Conservation (phyloP, 805 yeast genomes). For the Saccharomycopsis sp. region DNA sequence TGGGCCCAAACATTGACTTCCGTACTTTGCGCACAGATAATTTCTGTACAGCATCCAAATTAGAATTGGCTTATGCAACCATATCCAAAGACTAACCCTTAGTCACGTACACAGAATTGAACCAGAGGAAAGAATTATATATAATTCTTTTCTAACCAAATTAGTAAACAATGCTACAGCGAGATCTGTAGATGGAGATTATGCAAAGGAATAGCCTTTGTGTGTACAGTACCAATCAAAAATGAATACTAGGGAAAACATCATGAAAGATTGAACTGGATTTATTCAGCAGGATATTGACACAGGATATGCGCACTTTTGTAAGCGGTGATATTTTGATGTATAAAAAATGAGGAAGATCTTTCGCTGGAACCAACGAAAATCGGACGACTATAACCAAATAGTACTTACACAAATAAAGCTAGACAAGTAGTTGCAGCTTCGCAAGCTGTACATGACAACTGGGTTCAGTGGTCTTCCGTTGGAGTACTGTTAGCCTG, state of each 20-base stretch:
- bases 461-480: no score
- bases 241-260: background rate
- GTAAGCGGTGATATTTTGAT: no score
- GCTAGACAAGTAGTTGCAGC: no score
- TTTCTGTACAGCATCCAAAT: background rate
- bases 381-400: background rate
- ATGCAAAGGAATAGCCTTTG: background rate
- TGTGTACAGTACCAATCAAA: background rate
- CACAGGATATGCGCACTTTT: no score
- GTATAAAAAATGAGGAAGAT: no score
- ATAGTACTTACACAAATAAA: no score
- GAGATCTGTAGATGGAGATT: background rate
- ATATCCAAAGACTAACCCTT: background rate
- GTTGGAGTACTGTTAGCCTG: no score
- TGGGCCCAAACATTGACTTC: background rate
- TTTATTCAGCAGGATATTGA: no score
- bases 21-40: background rate
- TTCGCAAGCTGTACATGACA: no score
- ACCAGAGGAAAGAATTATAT: no score
- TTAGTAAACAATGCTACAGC: background rate
- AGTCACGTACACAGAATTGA: background rate
- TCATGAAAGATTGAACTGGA: no score
- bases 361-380: background rate
- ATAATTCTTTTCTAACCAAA: background rate
- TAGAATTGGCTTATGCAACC: background rate